phyloP scores from a whole-genome alignment of 2,329 filamentous ascomycete species.

The Hypoxylon sp. region DNA sequence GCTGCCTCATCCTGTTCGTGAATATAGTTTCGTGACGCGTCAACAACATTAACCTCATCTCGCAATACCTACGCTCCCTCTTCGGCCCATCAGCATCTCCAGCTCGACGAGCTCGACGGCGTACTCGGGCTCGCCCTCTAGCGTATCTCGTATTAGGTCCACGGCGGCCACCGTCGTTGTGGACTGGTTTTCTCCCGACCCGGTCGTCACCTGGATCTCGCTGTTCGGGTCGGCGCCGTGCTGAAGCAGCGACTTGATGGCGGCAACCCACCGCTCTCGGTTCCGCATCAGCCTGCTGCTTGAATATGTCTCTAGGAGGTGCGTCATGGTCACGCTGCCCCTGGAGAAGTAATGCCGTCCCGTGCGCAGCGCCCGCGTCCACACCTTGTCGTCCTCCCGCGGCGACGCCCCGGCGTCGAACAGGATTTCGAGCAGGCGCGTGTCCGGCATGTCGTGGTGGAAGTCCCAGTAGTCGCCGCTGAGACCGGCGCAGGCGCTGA shows the following conservation, averaged over 20 bases:
- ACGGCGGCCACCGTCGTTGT: constrained; percentile 46
- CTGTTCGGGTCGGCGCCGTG: constrained; percentile 50
- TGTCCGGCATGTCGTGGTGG: constrained; percentile 53
- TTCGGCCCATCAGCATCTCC: constrained; percentile 48
- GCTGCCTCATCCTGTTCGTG: constrained; percentile 4
- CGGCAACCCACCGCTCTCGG: constrained; percentile 50
- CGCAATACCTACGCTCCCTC: constrained; percentile 48
- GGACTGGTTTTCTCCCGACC: constrained; percentile 44
- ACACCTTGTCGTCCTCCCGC: constrained; percentile 46
- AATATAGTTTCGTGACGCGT: constrained; percentile 17
- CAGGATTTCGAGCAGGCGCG: constrained; percentile 47
- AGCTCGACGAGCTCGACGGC: constrained; percentile 50
- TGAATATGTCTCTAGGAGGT: constrained; percentile 49
- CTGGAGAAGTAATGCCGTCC: constrained; percentile 51
- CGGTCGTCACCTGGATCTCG: constrained; percentile 47
- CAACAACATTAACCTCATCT: constrained; percentile 35
- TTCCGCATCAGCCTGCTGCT: constrained; percentile 50
- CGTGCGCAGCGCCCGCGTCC: constrained; percentile 47
- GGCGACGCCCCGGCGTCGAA: constrained; percentile 49
- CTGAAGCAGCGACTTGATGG: constrained; percentile 48
- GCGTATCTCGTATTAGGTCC: constrained; percentile 50
- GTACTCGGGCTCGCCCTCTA: constrained; percentile 52
- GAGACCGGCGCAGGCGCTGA: constrained; percentile 51
- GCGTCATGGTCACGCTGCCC: constrained; percentile 50
- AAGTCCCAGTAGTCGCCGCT: constrained; percentile 52